A percentile compares a stretch with the other conserved stretches of the same genome.
Evolutionary conservation across 2,329 filamentous ascomycete species (phyloP).

Genomic region (Volutella citrinella): DNA sequence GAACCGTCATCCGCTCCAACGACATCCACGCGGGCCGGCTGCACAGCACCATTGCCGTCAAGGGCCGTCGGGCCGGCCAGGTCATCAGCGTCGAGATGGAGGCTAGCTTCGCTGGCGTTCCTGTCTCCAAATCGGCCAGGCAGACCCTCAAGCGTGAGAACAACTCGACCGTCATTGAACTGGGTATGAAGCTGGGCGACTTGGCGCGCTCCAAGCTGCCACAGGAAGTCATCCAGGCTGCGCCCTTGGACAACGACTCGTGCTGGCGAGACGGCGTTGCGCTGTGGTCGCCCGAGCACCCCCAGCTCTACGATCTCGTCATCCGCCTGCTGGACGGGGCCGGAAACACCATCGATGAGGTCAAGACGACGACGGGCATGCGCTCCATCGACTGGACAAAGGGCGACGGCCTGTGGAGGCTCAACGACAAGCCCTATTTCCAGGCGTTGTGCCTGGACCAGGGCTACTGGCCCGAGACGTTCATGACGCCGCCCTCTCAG

Average conservation of each 20-base stretch:
- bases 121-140: conserved; percentile 41
- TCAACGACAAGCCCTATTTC: conserved; percentile 59
- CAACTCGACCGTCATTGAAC: conserved; percentile 43
- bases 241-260: conserved; percentile 34
- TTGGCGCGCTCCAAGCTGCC: conserved; percentile 39
- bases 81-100: conserved; percentile 51
- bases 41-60: conserved; percentile 46
- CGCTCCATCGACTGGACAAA: conserved; percentile 56
- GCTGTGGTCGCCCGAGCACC: conserved; percentile 59
- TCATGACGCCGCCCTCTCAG: conserved; percentile 54
- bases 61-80: conserved; percentile 45
- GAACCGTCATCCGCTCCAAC: conserved; percentile 55
- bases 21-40: conserved; percentile 51
- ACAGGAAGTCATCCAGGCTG: conserved; percentile 26
- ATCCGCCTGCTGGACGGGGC: conserved; percentile 48
- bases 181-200: conserved; percentile 46
- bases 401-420: conserved; percentile 56
- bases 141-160: conserved; percentile 47
- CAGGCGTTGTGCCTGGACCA: conserved; percentile 60
- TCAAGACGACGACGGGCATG: conserved; percentile 60
- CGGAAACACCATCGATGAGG: conserved; percentile 47
- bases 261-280: conserved; percentile 55
- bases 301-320: conserved; percentile 52
- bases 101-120: conserved; percentile 46
- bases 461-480: conserved; percentile 61